Evolutionary conservation across 1,284 basidiomycete genomes (phyloP), one percentile per base, ranked within the genome.

Genomic region (Rhizoctonia solani): DNA sequence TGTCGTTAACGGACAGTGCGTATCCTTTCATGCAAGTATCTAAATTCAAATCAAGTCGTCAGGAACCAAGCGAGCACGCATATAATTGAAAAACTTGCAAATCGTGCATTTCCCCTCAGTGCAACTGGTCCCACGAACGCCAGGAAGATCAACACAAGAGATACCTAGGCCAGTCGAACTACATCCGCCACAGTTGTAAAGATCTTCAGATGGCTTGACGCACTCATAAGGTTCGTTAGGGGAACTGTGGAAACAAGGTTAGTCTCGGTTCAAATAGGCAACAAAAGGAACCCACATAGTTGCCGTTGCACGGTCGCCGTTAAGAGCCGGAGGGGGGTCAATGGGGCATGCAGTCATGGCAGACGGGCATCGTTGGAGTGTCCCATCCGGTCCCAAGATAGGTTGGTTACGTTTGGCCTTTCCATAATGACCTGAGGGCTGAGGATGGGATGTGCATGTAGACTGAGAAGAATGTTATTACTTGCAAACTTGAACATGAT

Each of bases 121-220:
- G 29, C 61, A 65, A 30, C 50, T 54, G 14, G 61, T 65, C 25
- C 61, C 61, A 9, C 41, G 49, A 4, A 54, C 61, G 11, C 61
- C 61, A 27, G 50, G n/a, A 14, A 53, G 41, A 19, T 25, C 37
- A 5, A 44, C 27, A 27, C 61, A 65, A 13, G 49, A 30, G 23
- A 11, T 27, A 19, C 61, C 61, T 9, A 30, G 37, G 2, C 61
- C 61, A 2, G 46, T 44, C 32, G 39, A 53, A 27, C 34, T 65
- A n/a, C 61, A 65, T 42, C 61, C 61, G 19, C 61, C 61, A 32
- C 61, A 44, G 19, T 53, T 53, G 58, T 49, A 50, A 21, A 61
- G 21, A 27, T 61, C 58, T 29, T 61, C 58, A 19, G 46, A 21
- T 44, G 61, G 61, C n/a, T 53, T 25, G 29, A 65, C n/a, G 14